Conservation (phyloP, 1,284 basidiomycete genomes). For the Malassezia sp. region DNA sequence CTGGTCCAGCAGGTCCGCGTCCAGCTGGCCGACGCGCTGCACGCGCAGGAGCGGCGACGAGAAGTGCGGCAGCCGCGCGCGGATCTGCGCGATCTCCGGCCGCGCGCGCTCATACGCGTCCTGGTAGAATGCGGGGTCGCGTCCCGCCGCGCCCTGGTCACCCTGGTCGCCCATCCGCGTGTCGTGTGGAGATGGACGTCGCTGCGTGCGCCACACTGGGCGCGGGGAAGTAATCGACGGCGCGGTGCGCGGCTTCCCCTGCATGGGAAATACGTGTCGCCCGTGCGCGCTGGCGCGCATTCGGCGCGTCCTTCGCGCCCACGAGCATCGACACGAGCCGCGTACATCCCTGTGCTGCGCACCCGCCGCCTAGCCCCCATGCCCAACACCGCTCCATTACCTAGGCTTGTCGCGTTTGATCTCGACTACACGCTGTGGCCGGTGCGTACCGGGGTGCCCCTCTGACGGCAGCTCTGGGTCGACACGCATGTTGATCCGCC, state of each 20-base stretch:
- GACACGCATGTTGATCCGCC: slow-evolving; percentile 39
- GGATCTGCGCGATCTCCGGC: slow-evolving; percentile 24
- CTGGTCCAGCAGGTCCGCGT: slow-evolving; percentile 80
- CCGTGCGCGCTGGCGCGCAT: no score
- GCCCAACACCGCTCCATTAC: slow-evolving; percentile 11
- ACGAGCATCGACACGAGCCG: no score
- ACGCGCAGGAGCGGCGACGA: slow-evolving; percentile 38
- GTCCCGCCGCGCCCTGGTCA: no score
- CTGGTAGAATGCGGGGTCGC: slow-evolving; percentile 29
- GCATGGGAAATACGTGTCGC: no score
- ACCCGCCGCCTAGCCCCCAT: neutral
- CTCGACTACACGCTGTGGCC: slow-evolving; percentile 45
- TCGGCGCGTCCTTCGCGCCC: no score
- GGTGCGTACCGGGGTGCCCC: neutral
- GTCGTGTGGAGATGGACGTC: no score
- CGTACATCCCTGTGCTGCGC: no score
- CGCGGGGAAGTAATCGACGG: no score
- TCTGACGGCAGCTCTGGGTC: slow-evolving; percentile 22
- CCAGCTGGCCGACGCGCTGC: slow-evolving; percentile 71
- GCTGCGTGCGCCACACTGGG: no score
- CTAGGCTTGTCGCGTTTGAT: slow-evolving; percentile 36
- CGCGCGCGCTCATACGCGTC: slow-evolving; percentile 24
- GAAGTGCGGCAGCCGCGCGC: slow-evolving; percentile 30
- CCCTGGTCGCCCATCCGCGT: no score
- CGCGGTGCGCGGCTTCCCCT: no score